Base-by-base conservation (phyloP, 2,329 filamentous ascomycete species). In the Alternaria metachromatica region DNA sequence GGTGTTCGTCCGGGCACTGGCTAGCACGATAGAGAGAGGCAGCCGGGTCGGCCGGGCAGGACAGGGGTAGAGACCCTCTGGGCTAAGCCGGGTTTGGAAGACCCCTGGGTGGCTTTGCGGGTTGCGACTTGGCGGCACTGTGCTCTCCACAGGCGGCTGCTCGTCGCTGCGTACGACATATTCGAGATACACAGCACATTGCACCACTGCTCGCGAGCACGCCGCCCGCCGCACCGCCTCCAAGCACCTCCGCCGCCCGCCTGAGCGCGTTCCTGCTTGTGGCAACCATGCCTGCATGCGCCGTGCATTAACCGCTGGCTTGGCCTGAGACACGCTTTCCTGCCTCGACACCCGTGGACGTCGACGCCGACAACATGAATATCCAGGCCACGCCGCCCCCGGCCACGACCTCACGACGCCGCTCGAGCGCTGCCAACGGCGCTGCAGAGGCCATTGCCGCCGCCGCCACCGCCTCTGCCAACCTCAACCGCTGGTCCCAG, bases 401-500 rank as follows among this genome's bases (percentile, higher is more conserved):
- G 11, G 23, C 68, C 6, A 28, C 62, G 46, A 30, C 66, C 65
- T 54, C 37, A 41, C 37, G 74, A 64, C 79, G 82, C 55, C 79
- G 81, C 68, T 81, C 80, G 60, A 84, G 82, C 71, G 74, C 78
- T 48, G 76, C 78, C 55, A 76, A 77, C 72, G 77, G 73, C 58
- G 79, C 79, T 44, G 74, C 79, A 58, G 82, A 83, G 55, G 76
- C 76, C 64, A 69, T 75, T 62, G 74, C 71, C 23, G 66, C 68
- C 69, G 84, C 83, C 28, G 69, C 85, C 41, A 10, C 50, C 67
- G 84, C 83, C 23, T 70, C 85, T 55, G 81, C 80, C 43, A 86
- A 84, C 63, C 78, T 87, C 57, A 86, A 87, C 72, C 84, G 86
- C 66, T 88, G 86, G 86, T 88, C 87, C 37, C 86, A 87, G 67